Evolutionary conservation across 2,329 filamentous ascomycete species (phyloP), one percentile per base, ranked within the genome.

Genomic region (Hymenoscyphus albidus): DNA sequence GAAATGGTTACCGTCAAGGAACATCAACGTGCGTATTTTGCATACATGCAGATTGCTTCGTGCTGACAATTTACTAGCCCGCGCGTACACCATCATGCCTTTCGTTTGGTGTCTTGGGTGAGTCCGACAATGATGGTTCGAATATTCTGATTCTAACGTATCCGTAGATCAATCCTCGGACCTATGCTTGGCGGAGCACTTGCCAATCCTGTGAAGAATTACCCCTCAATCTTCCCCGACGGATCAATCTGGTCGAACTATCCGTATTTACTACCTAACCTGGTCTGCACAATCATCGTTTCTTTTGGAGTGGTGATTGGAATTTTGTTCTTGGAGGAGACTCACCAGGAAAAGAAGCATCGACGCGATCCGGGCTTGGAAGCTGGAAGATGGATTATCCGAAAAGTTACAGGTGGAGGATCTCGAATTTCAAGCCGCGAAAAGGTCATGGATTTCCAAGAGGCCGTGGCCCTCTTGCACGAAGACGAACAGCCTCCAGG

Each of bases 21-120:
- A 77, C 93, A 98, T 76, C 93, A 98, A 77, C 90, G 90, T 92
- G 78, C 78, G 89, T 78, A n/a, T 80, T 62, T 39, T n/a, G 56
- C 55, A 66, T 51, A 51, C 35, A 51, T 68, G n/a, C 5, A 22
- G 35, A 31, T n/a, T 59, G 74, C 77, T 55, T 64, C 59, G 61
- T 67, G 58, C 70, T 76, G 69, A 76, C 71, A 64, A 59, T 64
- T 70, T 59, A 3, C 62, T 67, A 93, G 90, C 93, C 70, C 91
- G 92, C 72, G 95, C 94, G 59, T 99, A 96, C 79, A 92, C 94
- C 13, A 93, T 98, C 71, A 97, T 99, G 93, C 95, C 95, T 6
- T 92, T 97, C 76, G 92, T 98, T 32, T 99, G 95, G 95, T 97
- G 93, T 75, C 84, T 99, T 74, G 95, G 95, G 82, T 92, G 81